These are phyloP conservation scores for Calonectria leucothoes DNA, from an alignment of 2,329 filamentous ascomycete species.

Conservation along the genomic window DNA sequence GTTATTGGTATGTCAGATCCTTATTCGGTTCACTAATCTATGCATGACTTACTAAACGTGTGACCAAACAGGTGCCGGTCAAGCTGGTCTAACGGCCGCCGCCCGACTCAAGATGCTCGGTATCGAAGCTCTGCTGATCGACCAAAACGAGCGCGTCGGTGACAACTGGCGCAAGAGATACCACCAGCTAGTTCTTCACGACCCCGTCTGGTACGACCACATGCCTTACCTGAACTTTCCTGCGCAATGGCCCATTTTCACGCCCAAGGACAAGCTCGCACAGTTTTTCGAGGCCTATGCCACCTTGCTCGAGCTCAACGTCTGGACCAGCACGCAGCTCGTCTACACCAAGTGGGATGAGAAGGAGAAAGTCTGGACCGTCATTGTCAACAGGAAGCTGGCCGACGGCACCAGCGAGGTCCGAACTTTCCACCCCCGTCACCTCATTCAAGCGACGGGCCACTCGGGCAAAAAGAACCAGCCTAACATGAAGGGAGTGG, in stretches of 20 bases:
- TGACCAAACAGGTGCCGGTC: constrained; percentile 64
- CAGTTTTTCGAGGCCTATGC: constrained; percentile 77
- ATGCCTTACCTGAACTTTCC: constrained; percentile 75
- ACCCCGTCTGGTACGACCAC: constrained; percentile 72
- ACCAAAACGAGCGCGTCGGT: constrained; percentile 67
- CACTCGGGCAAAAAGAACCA: constrained; percentile 75
- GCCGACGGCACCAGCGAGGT: constrained; percentile 60
- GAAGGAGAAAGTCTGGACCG: constrained; percentile 62
- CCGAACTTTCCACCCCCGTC: constrained; percentile 69
- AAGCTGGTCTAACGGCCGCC: constrained; percentile 68
- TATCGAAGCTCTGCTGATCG: constrained; percentile 67
- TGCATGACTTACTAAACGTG: background rate
- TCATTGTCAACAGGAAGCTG: constrained; percentile 63
- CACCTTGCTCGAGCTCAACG: constrained; percentile 73
- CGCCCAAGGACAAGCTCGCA: constrained; percentile 77
- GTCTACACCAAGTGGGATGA: constrained; percentile 63
- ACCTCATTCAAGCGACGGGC: constrained; percentile 75
- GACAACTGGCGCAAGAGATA: constrained; percentile 75
- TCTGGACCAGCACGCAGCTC: constrained; percentile 70
- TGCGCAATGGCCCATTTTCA: constrained; percentile 74
- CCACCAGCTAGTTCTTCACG: constrained; percentile 74
- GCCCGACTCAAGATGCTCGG: constrained; percentile 70
- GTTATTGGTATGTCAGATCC: constrained; percentile 64
- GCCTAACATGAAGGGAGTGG: constrained; percentile 67
- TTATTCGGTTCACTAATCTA: fast-evolving